A percentile compares a stretch with the other conserved stretches of the same genome.
phyloP scores from a whole-genome alignment of 257 asterid genomes.

The Voacanga thouarsii region DNA sequence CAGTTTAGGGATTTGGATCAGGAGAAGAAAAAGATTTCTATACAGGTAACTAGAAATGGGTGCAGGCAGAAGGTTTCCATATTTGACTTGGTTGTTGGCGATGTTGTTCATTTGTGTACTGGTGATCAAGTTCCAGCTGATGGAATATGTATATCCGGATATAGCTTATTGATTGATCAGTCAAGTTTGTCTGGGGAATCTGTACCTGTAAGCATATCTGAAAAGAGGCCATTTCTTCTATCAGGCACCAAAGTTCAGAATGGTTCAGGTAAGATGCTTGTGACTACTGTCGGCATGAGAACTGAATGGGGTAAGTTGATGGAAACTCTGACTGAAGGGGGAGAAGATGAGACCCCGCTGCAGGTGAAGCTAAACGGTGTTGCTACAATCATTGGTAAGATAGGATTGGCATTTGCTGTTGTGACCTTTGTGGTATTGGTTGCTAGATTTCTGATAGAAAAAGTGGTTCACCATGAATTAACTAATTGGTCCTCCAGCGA shows the following conservation, averaged over 20 bases:
- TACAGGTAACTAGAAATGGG: slow-evolving; percentile 85
- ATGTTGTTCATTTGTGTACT: slow-evolving; percentile 60
- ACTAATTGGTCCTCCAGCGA: slow-evolving; percentile 71
- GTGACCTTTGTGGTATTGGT: slow-evolving; percentile 68
- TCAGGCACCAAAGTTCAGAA: slow-evolving; percentile 89
- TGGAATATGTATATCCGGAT: slow-evolving; percentile 77
- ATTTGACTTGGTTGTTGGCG: slow-evolving; percentile 90
- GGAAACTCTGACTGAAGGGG: slow-evolving; percentile 91
- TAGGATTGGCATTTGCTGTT: slow-evolving; percentile 72
- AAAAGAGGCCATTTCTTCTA: slow-evolving; percentile 77
- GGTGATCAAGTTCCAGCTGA: slow-evolving; percentile 95
- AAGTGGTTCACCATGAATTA: slow-evolving; percentile 56
- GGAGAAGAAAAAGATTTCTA: slow-evolving; percentile 89
- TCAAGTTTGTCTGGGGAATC: slow-evolving; percentile 97
- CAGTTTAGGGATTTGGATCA: slow-evolving; percentile 91
- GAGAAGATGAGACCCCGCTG: slow-evolving; percentile 97
- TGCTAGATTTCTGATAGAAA: slow-evolving; percentile 61
- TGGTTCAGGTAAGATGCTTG: slow-evolving; percentile 90
- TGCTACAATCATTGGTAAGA: slow-evolving; percentile 92
- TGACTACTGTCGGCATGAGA: slow-evolving; percentile 97
- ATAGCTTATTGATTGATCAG: slow-evolving; percentile 80
- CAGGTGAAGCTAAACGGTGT: slow-evolving; percentile 98
- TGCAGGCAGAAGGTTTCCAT: slow-evolving; percentile 76
- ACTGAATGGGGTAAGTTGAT: slow-evolving; percentile 98
- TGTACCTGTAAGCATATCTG: slow-evolving; percentile 65